Evolutionary conservation across 257 asterid genomes (phyloP), one percentile per base, ranked within the genome.

Genomic region (Echites panduratus): DNA sequence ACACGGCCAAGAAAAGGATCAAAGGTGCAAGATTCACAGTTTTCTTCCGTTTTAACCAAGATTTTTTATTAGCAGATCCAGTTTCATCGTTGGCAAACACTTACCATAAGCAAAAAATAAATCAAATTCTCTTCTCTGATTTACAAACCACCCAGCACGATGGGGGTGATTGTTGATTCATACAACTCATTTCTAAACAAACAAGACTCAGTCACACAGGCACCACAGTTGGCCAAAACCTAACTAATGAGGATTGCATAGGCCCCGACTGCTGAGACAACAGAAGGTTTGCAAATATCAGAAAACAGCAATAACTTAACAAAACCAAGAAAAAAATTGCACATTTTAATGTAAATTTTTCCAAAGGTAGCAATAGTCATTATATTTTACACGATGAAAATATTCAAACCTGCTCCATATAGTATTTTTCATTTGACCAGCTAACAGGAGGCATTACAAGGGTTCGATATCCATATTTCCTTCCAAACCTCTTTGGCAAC

Each of bases 341-440:
- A 72, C 3, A 48, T n/a, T 19, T 9, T 38, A 45, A 47, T 45
- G 8, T 5, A 12, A 64, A 35, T 19, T 20, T 27, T 19, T 32
- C 16, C 32, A 57, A 24, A 19, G 20, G 70, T 11, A 8, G 72
- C 58, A 67, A 49, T 70, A 68, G 11, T 63, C 13, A 26, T 47
- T 20, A 54, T 73, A n/a, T 43, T 70, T 57, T 17, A 49, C 43
- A 61, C 12, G 70, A 48, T 32, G 64, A n/a, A 68, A 56, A 73
- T 59, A 72, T 49, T 40, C 79, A 45, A 47, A 93, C 98, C 98
- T 93, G 97, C 76, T 90, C 84, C 89, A 90, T 79, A 82, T 93
- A 93, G 86, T 93, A 93, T 63, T 89, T 90, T 73, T 93, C 98
- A 75, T 81, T 90, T 52, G 98, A 93, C 98, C 98, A 93, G 87